These are phyloP conservation scores for Cocos nucifera DNA, from an alignment of 176 grass and related monocot genomes.

Conservation along the genomic window DNA sequence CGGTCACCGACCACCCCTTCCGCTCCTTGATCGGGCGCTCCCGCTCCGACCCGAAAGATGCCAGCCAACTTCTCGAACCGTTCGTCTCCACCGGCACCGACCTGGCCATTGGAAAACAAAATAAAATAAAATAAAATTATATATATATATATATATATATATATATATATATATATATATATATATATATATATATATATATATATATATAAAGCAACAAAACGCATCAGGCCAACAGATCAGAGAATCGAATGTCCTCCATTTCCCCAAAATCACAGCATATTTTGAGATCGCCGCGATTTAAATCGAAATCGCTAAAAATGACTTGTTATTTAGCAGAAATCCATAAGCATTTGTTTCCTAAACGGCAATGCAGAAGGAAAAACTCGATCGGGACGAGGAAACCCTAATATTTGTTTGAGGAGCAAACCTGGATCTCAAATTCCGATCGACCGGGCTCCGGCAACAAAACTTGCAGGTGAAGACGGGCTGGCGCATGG, in stretches of 20 bases:
- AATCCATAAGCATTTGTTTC: not conserved
- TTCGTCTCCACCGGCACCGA: slow-evolving; percentile 30
- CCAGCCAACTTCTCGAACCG: slow-evolving; percentile 27
- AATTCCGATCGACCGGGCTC: slow-evolving; percentile 59
- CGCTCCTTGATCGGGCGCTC: slow-evolving; percentile 54
- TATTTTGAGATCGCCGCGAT: no score
- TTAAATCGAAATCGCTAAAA: no score
- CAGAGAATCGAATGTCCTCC: no score
- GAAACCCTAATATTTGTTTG: no score
- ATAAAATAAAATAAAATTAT: no score
- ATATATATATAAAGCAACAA: no score
- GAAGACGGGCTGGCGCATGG: slow-evolving; percentile 82
- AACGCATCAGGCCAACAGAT: no score
- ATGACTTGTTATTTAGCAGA: not conserved
- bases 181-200: no score
- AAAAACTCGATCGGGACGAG: not conserved
- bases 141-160: no score
- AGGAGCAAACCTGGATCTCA: slow-evolving; percentile 29
- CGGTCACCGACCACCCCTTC: slow-evolving; percentile 96
- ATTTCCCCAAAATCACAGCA: no score
- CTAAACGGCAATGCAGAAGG: not conserved
- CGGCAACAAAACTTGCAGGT: slow-evolving; percentile 93
- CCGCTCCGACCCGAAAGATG: slow-evolving; percentile 36
- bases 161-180: no score
- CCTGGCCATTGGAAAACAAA: not conserved